Evolutionary conservation across 2,329 filamentous ascomycete genomes (phyloP), one percentile per base, ranked within the genome.

Genomic region (Colletotrichum sp.): DNA sequence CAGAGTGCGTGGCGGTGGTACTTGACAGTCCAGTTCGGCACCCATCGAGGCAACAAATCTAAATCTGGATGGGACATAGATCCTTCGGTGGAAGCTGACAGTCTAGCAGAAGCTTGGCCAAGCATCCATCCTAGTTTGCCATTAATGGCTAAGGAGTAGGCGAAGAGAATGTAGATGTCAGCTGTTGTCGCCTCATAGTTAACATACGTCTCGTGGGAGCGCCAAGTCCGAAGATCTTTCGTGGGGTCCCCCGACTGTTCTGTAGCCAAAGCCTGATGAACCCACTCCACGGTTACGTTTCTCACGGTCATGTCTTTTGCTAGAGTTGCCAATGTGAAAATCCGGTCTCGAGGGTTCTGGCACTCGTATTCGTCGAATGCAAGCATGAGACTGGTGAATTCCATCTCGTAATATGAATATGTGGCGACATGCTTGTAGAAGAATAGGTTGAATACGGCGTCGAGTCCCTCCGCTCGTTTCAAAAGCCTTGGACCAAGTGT

Each of bases 21-120:
- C 39, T 44, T 44, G 18, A 44, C 18, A 44, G 39, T n/a, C 39
- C 39, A 44, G 9, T 44, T 44, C 9, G 39, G 39, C 39, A 44
- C 39, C 39, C 18, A 44, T 44, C 9, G 39, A 3, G 39, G 39
- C 3, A 44, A 1, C 18, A n/a, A 6, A 6, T 44, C 18, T 2
- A 44, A 3, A n/a, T 44, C 39, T 6, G 39, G 39, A n/a, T n/a
- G 39, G 0, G 39, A 44, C 3, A 0, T 3, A 2, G 9, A 44
- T 44, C 3, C 18, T 44, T 1, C 9, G 1, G 5, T 12, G 8
- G 39, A 12, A n/a, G 39, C 8, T 44, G 39, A 44, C 18, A 44
- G 9, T 0, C 39, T 6, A 44, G 39, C 18, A 6, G 39, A 10
- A 6, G 39, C 39, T 44, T 44, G 39, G 39, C 8, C 39, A 44